Evolutionary conservation across 1,284 basidiomycete genomes (phyloP), one percentile per base, ranked within the genome.

Genomic region (Puccinia hordei): DNA sequence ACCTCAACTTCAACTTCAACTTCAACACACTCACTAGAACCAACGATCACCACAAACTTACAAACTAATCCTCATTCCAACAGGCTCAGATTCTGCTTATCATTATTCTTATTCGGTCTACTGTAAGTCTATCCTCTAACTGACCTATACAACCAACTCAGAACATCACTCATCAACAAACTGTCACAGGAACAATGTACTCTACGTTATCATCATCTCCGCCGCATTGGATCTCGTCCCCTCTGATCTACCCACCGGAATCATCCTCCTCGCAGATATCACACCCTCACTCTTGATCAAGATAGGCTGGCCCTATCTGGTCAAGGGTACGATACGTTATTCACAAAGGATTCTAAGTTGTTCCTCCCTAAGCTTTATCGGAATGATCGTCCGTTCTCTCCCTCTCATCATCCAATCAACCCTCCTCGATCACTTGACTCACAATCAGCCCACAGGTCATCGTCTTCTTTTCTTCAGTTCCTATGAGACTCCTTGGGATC

Each of bases 181-280:
- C 30, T 68, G 65, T 5, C 15, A 38, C 38, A 35, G 77, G 35
- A 73, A 69, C 24, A 85, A 84, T 80, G 82, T 82, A 27, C 81
- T 83, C 72, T 97, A 98, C 86, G 95, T 98, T 49, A 93, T 99
- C 83, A 98, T 98, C 82, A 89, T 98, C 33, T 96, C 94, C 0
- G 96, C 96, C 5, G 96, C 96, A 0, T 88, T 98, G 19, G 96
- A 99, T 85, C 89, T 99, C 4, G 94, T 98, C 0, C 93, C 95
- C 4, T 90, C 92, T 0, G 90, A 91, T 4, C 94, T 93, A 0
- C 94, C 94, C 0, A 93, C 93, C 75, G 83, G 82, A 1, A 33
- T 84, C 17, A 83, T 84, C 44, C 81, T 85, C 12, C 73, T 84
- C 41, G 85, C 84, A 68, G 86, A 87, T 83, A 87, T 87, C 57